Evolutionary conservation across 305 asterid genomes (phyloP), one percentile per base, ranked within the genome.

Genomic region (Solanum chacoense): DNA sequence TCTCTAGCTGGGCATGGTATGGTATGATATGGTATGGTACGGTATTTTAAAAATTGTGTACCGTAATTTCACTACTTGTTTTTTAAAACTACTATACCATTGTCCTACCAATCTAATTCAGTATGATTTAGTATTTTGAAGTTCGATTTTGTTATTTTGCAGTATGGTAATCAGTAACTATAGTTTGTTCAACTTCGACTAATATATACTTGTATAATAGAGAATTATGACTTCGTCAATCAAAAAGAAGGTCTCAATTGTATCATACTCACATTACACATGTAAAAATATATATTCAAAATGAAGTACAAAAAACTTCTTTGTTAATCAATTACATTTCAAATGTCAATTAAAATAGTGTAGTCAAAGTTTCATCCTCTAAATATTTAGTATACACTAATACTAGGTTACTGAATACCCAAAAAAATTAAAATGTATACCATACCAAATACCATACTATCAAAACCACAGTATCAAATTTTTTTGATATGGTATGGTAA

Each of bases 391-490:
- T 3, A 16, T 18, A 7, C 0, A 50, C 65, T 50, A 50, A 6
- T 50, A 45, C 59, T 45, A 45, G 59, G 59, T 14, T 42, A 42
- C 55, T 0, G 18, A 42, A 42, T 45, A 45, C 59, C 59, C 18
- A 45, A 45, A 5, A 45, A 45, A 45, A 12, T 12, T 42, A 12
- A 42, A 42, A 45, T 45, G 3, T 45, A 45, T 45, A 45, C 59
- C 59, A 13, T 45, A 50, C 9, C 63, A 50, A 50, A 50, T 50
- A 50, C 0, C n/a, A 55, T 55, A 55, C 65, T 50, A 50, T 0
- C 67, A 55, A 50, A 50, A 50, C 0, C 65, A 50, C n/a, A 0
- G 0, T 50, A 16, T 50, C 65, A 55, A 55, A 2, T 0, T 16
- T 50, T 55, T 55, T 55, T 55, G n/a, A 7, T 55, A 55, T 55